These are phyloP conservation scores for Globisporangium uncinulatum DNA, from an alignment of 352 stramenopile species.

Conservation along the genomic window DNA sequence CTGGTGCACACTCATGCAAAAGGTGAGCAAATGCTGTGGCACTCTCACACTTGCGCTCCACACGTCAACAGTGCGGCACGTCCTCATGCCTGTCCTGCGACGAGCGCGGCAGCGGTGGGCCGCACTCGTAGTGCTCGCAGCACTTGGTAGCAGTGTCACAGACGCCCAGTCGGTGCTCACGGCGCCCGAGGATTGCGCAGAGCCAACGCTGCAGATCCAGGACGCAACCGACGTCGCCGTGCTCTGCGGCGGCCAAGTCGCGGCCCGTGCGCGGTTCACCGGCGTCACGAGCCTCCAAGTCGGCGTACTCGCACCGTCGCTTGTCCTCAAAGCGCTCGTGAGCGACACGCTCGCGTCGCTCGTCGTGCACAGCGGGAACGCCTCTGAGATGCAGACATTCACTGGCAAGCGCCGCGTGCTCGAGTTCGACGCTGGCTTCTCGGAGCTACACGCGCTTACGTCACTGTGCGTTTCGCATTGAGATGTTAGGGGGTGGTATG, in stretches of 20 bases:
- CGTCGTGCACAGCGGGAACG: constrained; percentile 14
- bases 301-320: constrained; percentile 6
- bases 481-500: no score
- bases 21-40: no score
- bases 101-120: background rate
- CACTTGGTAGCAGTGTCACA: background rate
- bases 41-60: background rate
- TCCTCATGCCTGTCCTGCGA: background rate
- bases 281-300: constrained; percentile 10
- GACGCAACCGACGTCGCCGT: constrained; percentile 12
- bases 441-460: constrained; percentile 9
- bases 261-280: constrained; percentile 4
- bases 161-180: constrained; percentile 11
- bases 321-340: constrained; percentile 14
- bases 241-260: constrained; percentile 2
- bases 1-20: no score
- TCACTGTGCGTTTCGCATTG: constrained; percentile 9
- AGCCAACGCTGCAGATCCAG: constrained; percentile 10
- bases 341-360: constrained; percentile 12
- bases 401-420: background rate
- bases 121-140: background rate
- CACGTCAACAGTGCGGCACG: background rate
- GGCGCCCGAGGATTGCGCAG: constrained; percentile 6
- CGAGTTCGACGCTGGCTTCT: constrained; percentile 16
- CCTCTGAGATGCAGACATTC: background rate